These are phyloP conservation scores for Sphagnum magellanicum DNA, from an alignment of 228 moss, liverwort and hornwort species.

Conservation along the genomic window DNA sequence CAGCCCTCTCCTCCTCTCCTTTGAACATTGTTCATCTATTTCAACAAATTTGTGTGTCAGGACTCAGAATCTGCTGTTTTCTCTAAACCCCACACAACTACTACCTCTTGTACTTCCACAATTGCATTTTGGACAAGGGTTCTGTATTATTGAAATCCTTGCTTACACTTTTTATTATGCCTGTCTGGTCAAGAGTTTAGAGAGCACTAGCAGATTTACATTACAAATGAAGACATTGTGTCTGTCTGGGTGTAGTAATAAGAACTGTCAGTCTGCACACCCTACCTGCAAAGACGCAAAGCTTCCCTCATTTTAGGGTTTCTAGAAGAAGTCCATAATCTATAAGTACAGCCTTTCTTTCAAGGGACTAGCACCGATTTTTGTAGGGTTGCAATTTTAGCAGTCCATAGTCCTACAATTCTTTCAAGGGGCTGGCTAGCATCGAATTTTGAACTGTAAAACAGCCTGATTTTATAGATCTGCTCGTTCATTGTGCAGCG, in stretches of 20 bases:
- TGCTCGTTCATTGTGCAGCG: neutral
- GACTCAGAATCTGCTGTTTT: neutral
- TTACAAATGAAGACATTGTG: neutral
- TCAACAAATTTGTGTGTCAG: neutral
- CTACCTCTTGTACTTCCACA: too few relatives aligned
- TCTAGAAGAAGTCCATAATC: too few relatives aligned
- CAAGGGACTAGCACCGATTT: too few relatives aligned
- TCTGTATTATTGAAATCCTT: neutral
- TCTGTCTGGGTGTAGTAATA: neutral
- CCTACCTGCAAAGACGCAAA: too few relatives aligned
- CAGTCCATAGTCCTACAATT: too few relatives aligned
- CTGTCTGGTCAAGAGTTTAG: neutral
- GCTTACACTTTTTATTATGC: neutral
- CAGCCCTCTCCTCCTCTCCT: neutral
- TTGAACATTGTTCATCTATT: neutral
- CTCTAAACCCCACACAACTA: neutral
- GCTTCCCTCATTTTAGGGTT: too few relatives aligned
- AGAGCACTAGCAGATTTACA: neutral
- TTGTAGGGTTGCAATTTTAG: too few relatives aligned
- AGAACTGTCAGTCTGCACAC: too few relatives aligned
- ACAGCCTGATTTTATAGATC: neutral
- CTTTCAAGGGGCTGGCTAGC: too few relatives aligned
- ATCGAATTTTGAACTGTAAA: neutral
- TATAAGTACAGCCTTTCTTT: too few relatives aligned
- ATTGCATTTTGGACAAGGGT: too few relatives aligned